Evolutionary conservation across 2,329 filamentous ascomycete species (phyloP).

Genomic region (Aspergillus tamarii): DNA sequence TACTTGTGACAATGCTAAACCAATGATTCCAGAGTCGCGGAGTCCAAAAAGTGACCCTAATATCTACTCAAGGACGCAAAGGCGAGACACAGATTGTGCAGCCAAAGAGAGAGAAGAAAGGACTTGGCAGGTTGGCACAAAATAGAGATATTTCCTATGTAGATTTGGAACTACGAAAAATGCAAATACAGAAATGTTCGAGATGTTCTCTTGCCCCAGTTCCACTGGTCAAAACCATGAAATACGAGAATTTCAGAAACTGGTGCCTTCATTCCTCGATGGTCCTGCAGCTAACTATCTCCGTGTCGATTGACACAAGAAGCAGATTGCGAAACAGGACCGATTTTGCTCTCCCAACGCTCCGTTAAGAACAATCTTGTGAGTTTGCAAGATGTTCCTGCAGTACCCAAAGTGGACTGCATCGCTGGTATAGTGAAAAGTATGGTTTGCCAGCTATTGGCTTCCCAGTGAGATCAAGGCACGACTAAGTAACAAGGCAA

Average conservation of each 20-base stretch:
- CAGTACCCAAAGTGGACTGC: constrained; percentile 70
- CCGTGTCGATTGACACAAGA: constrained; percentile 20
- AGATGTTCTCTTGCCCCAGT: constrained; percentile 45
- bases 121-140: neutral
- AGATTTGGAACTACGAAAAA: neutral
- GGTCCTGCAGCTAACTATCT: constrained; percentile 21
- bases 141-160: neutral
- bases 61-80: neutral
- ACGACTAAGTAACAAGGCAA: neutral
- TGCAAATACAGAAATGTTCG: constrained; percentile 33
- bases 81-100: neutral
- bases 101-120: neutral
- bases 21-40: neutral
- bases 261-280: constrained; percentile 43
- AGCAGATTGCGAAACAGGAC: constrained; percentile 30
- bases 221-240: constrained; percentile 33
- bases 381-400: constrained; percentile 66
- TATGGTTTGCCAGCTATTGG: neutral
- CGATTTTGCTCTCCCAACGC: constrained; percentile 68
- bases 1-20: neutral
- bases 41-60: neutral
- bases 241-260: constrained; percentile 32
- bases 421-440: constrained; percentile 62
- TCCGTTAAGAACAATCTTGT: constrained; percentile 78
- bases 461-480: neutral